Evolutionary conservation across 1,139 yeast genomes (phyloP).

Genomic region (Kodamaea sp.): DNA sequence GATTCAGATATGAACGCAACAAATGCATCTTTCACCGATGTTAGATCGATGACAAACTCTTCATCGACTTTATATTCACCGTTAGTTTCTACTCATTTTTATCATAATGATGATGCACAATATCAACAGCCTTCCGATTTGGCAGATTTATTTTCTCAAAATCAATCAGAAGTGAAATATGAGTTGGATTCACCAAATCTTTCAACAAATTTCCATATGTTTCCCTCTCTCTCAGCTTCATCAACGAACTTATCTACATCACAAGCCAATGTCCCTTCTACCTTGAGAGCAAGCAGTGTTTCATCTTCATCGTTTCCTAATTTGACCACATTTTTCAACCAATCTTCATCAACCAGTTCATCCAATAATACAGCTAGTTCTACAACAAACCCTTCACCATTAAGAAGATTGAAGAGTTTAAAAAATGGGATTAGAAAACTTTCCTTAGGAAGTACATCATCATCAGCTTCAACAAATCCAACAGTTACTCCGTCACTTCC

Average conservation of each 20-base stretch:
- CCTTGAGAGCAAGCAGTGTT: background rate
- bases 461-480: conserved; percentile 6
- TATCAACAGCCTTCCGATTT: conserved; percentile 6
- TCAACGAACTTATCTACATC: conserved; percentile 3
- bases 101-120: conserved; percentile 5
- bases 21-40: conserved; percentile 6
- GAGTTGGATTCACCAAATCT: conserved; percentile 20
- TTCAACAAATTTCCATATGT: conserved; percentile 13
- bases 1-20: conserved; percentile 10
- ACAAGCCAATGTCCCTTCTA: conserved; percentile 1
- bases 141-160: conserved; percentile 13
- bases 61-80: conserved; percentile 2
- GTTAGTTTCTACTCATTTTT: background rate
- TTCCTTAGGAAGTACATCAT: conserved; percentile 19
- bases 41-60: conserved; percentile 4
- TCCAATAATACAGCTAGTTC: background rate
- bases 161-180: conserved; percentile 11
- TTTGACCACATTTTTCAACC: conserved; percentile 6
- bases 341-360: background rate
- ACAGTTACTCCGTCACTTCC: conserved; percentile 1
- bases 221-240: conserved; percentile 12
- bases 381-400: conserved; percentile 24
- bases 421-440: conserved; percentile 37
- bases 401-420: conserved; percentile 33
- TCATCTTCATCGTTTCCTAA: conserved; percentile 9